Evolutionary conservation across 1,284 basidiomycete species (phyloP), one percentile per base, ranked within the genome.

Genomic region (Neolentinus lepideus): DNA sequence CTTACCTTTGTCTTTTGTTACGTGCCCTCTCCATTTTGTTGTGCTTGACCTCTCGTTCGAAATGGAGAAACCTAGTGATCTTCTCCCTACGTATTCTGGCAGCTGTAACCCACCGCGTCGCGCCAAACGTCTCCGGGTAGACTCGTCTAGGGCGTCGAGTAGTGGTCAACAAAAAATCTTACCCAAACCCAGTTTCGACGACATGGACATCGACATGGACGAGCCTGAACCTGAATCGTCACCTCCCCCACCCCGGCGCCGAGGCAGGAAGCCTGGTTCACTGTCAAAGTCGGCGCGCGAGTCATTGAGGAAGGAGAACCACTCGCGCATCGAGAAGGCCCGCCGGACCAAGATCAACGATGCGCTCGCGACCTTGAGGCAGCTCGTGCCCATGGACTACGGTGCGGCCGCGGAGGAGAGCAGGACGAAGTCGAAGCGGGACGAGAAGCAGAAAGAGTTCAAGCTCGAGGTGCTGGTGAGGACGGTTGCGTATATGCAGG

Each of bases 291-390:
- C 81, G 4, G 86, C 85, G 29, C 77, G 88, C 54, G 87, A 90
- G 68, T 80, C 85, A 1, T 84, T 86, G 69, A 84, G 89, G 57
- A 88, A 90, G 65, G 79, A 89, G 47, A 90, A 90, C 67, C 89
- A 92, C 63, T 89, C 86, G 10, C 83, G 90, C 56, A 92, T 92
- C 66, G 89, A 92, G 71, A 90, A 91, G 63, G 84, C 88, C 0
- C 74, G 90, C 16, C 76, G 89, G 33, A 90, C 88, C 1, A 91
- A 90, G 75, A 92, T 92, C 58, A 92, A 92, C 65, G 85, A 90
- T 51, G 86, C 89, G 1, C 76, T 92, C 9, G 75, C 84, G 3
- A 80, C 80, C 1, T 69, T 92, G 22, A 79, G 81, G 56, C 70
- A 74, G 57, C 79, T 91, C 55, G 85, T 91, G 1, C 85, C 87